Base-by-base conservation (phyloP, 2,329 filamentous ascomycete genomes). In the Ophiostoma sp. region DNA sequence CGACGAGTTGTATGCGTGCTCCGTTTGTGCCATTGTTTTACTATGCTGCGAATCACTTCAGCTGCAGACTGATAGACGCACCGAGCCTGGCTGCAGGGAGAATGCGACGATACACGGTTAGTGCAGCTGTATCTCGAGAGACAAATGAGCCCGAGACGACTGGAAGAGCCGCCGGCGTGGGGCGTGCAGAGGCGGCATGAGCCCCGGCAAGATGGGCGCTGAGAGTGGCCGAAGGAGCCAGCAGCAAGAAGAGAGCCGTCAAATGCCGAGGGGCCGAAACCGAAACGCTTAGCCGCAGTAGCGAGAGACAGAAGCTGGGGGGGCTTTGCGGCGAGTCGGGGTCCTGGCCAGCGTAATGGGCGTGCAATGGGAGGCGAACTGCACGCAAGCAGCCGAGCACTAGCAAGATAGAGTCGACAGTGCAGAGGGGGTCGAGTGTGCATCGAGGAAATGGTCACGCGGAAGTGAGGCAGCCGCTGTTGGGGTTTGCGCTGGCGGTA, bases 181-280 rank as follows among this genome's bases (percentile, higher is more conserved):
- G 47, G 47, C 47, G 49, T 55, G n/a, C 49, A 55, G 18, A 27
- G 45, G 49, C 49, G 49, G 49, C 27, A 36, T 27, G 27, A 55
- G 49, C n/a, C 18, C 49, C 49, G 49, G 49, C 8, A 55, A 62
- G 36, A 62, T 40, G 38, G 12, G 58, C 38, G 12, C 58, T 62
- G 36, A 62, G 36, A 36, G 58, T 16, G 27, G 16, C 58, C 41
- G 60, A 5, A 42, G 27, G 36, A 52, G 45, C 47, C 27, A 66
- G 27, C 64, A 38, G 60, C 64, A 70, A 36, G 60, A 65, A 67
- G 27, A 40, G 38, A 62, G 36, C 69, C 69, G 67, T 67, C 40
- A 42, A 66, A 69, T 69, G 65, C 69, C 69, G 69, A 70, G 52
- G 69, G 64, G 58, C 58, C 58, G 58, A 62, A n/a, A 2, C 58